Evolutionary conservation across 805 yeast species (phyloP).

Genomic region (Hanseniaspora guilliermondii): DNA sequence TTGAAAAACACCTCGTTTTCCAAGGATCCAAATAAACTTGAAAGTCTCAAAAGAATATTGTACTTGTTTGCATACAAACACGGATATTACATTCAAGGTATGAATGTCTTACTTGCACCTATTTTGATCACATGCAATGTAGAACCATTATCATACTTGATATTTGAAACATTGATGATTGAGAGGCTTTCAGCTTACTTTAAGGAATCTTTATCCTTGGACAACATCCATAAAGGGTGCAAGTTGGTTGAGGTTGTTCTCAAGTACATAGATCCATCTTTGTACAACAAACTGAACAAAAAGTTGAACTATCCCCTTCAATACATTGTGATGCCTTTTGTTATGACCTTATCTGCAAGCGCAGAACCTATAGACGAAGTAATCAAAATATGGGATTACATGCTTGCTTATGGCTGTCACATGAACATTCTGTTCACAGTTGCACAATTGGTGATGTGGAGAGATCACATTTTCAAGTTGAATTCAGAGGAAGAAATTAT

Average conservation of each 20-base stretch:
- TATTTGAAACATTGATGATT: constrained; percentile 51
- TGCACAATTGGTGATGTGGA: constrained; percentile 62
- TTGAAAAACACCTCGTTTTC: constrained; percentile 4
- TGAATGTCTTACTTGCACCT: constrained; percentile 80
- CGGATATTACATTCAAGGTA: constrained; percentile 69
- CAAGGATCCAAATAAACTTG: not conserved
- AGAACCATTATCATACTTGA: constrained; percentile 74
- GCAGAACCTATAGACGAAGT: constrained; percentile 74
- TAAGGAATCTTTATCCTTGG: constrained; percentile 60
- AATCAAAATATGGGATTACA: constrained; percentile 73
- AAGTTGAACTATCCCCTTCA: constrained; percentile 55
- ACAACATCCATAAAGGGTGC: constrained; percentile 53
- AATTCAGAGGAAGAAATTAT: constrained; percentile 45
- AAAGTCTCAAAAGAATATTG: constrained; percentile 2
- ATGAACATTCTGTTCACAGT: constrained; percentile 73
- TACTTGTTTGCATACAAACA: constrained; percentile 15
- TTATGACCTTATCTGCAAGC: constrained; percentile 74
- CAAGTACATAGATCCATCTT: constrained; percentile 57
- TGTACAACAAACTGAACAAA: constrained; percentile 37
- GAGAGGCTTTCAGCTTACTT: constrained; percentile 65
- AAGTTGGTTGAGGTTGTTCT: constrained; percentile 62
- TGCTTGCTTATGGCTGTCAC: constrained; percentile 84
- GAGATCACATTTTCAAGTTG: constrained; percentile 44
- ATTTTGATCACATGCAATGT: constrained; percentile 49
- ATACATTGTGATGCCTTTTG: constrained; percentile 74